Evolutionary conservation across 139 green algal species (phyloP), one percentile per base, ranked within the genome.

Genomic region (Asterochloris erici): DNA sequence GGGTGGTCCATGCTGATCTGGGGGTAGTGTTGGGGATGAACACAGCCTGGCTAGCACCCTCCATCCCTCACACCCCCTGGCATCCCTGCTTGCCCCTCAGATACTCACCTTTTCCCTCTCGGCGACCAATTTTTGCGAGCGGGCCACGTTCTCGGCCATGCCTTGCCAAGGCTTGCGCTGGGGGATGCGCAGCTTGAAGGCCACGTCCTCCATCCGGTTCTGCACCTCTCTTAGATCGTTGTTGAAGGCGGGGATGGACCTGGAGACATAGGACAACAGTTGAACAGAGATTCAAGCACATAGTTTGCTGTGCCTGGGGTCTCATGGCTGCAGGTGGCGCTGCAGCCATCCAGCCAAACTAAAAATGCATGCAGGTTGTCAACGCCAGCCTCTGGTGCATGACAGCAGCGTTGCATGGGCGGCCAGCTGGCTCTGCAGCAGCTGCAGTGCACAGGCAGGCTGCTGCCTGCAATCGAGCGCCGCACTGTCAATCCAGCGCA

Each of bases 231-330:
- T 74, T 0, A 95, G 87, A 15, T 94, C 88, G 9, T 54, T 24
- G 66, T 98, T 98, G 88, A 95, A 93, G 0, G 93, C 93, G 1
- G 94, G 94, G 23, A 96, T 95, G 24, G 92, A 93, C 6, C 92
- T 54, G 38, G 6, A 84, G 60, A 82, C 73, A 62, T 54, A 62
- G 12, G 21, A n/a, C 76, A 60, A 62, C 75, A 79, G n/a, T n/a
- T 79, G 54, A 24, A 79, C 75, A 79, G 75, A 69, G 12, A n/a
- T 80, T 12, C 10, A 69, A 64, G n/a, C 76, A 71, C 17, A 24
- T 24, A 24, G 66, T 21, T 9, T 24, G 17, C 19, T 24, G 10
- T 71, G 17, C 87, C 78, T 9, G 88, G 70, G 17, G 17, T 71
- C 19, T 71, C 21, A 9, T 71, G 17, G 66, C 21, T 71, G 66